Conservation (phyloP, 768 basidiomycete genomes). For the Tylopilus sp. region DNA sequence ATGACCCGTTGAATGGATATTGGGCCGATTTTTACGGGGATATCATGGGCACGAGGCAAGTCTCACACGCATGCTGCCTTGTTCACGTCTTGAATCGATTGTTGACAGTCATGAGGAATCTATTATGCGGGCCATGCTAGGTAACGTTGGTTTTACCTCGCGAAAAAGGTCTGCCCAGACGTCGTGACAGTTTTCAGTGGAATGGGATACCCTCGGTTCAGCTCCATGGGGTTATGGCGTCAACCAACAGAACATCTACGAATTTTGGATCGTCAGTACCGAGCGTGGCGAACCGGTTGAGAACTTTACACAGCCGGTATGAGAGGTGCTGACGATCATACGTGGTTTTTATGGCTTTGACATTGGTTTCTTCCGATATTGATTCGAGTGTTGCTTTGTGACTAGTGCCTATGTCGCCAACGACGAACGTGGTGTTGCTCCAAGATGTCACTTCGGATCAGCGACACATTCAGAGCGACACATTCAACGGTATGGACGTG, state of each 20-base stretch:
- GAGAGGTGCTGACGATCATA: too few relatives aligned
- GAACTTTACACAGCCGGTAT: conserved; percentile 62
- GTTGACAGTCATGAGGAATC: not conserved
- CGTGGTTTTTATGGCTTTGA: too few relatives aligned
- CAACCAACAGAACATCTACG: not conserved
- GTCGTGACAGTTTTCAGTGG: conserved; percentile 27
- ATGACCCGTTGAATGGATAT: conserved; percentile 54
- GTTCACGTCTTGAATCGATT: not conserved
- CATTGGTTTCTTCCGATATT: not conserved
- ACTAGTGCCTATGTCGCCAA: not conserved
- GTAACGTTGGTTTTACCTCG: not conserved
- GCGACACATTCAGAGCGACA: not conserved
- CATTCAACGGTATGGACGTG: not conserved
- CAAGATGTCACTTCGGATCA: not conserved
- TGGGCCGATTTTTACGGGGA: conserved; percentile 52
- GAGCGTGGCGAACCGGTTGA: conserved; percentile 37
- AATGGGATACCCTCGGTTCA: conserved; percentile 37
- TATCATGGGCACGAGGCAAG: conserved; percentile 61
- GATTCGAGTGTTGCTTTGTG: not conserved
- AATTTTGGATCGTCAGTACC: not conserved
- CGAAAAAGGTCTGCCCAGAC: not conserved
- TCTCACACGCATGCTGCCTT: not conserved
- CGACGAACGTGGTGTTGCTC: not conserved
- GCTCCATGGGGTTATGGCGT: not conserved
- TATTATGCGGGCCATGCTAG: not conserved